These are phyloP conservation scores for Fusarium phyllophilum DNA, from an alignment of 2,329 filamentous ascomycete genomes.

Conservation along the genomic window DNA sequence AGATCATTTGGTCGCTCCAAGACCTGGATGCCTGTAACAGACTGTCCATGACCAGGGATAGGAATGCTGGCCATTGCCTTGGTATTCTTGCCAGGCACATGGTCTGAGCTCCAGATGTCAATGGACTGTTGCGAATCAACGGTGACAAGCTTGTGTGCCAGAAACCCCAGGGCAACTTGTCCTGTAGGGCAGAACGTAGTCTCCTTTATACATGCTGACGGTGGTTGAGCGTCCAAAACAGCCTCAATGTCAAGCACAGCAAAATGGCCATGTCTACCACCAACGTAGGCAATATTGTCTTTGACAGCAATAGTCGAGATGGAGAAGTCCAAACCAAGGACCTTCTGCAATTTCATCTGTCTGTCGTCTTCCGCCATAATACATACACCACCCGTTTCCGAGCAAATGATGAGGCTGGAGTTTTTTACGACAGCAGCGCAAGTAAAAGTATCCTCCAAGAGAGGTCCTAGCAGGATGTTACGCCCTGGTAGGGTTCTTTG, in stretches of 20 bases:
- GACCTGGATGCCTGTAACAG: conserved; percentile 77
- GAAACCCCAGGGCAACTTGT: conserved; percentile 75
- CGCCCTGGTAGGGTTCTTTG: conserved; percentile 80
- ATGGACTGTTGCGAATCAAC: conserved; percentile 82
- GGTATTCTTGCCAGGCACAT: conserved; percentile 53
- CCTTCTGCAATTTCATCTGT: conserved; percentile 74
- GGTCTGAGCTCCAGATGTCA: conserved; percentile 67
- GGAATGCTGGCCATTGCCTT: conserved; percentile 59
- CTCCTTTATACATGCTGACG: conserved; percentile 52
- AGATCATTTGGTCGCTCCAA: conserved; percentile 69
- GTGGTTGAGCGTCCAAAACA: conserved; percentile 54
- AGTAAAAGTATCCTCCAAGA: conserved; percentile 87
- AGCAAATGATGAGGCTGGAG: conserved; percentile 81
- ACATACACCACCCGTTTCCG: conserved; percentile 90
- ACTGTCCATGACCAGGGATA: conserved; percentile 71
- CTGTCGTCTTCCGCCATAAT: conserved; percentile 81
- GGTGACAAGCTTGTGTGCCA: conserved; percentile 74
- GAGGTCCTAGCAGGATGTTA: conserved; percentile 83
- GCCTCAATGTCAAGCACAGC: conserved; percentile 62
- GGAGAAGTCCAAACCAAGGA: conserved; percentile 73
- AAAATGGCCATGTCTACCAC: conserved; percentile 72
- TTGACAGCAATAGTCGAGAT: conserved; percentile 74
- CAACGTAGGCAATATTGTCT: conserved; percentile 70
- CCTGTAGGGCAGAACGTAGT: conserved; percentile 54
- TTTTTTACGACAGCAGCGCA: conserved; percentile 77